Evolutionary conservation across 164 flowering plant species (phyloP).

Genomic region (Santalum album): DNA sequence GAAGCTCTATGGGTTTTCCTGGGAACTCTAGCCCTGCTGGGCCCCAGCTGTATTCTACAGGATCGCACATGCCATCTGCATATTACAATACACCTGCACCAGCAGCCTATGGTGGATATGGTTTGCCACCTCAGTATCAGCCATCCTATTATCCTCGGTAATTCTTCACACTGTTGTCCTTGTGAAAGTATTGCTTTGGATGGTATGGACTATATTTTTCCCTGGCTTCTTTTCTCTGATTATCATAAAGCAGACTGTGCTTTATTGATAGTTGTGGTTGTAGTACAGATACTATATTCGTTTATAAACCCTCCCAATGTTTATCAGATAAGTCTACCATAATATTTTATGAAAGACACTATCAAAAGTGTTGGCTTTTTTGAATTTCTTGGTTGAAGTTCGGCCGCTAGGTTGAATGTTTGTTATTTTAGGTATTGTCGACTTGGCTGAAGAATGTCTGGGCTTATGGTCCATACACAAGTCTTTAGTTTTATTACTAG

Average conservation of each 20-base stretch:
- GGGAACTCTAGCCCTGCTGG: conserved; percentile 24
- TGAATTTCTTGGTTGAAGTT: too few species aligned
- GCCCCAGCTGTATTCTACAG: conserved; percentile 21
- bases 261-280: neutral
- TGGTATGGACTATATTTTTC: conserved; percentile 3
- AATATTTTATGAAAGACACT: too few species aligned
- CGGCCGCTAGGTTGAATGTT: too few species aligned
- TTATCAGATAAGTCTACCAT: too few species aligned
- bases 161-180: conserved; percentile 1
- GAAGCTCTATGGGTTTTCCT: conserved; percentile 13
- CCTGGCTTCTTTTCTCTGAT: neutral
- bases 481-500: too few species aligned
- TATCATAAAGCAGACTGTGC: neutral
- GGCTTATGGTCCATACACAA: too few species aligned
- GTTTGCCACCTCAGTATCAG: conserved; percentile 27
- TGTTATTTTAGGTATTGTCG: too few species aligned
- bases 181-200: conserved; percentile 8
- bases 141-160: conserved; percentile 36
- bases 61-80: conserved; percentile 24
- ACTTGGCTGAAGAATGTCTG: too few species aligned
- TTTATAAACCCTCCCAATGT: too few species aligned
- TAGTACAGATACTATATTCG: neutral
- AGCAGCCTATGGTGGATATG: conserved; percentile 25
- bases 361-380: too few species aligned
- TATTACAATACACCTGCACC: conserved; percentile 24